Conservation (phyloP, 805 yeast species). For the Kluyveromyces lactis region DNA sequence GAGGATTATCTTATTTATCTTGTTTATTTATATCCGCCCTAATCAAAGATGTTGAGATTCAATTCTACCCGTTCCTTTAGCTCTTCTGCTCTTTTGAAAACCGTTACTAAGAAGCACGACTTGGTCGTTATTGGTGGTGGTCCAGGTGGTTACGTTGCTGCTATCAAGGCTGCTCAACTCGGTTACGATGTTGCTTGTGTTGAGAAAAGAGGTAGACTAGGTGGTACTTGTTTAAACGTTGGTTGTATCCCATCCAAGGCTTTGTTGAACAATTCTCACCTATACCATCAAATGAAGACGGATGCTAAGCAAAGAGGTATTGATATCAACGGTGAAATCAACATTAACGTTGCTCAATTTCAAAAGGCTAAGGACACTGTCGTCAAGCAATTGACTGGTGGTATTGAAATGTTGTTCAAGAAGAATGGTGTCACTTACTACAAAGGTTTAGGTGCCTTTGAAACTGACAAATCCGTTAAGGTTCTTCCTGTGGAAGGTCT, state of each 20-base stretch:
- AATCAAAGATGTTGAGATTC: slow-evolving; percentile 3
- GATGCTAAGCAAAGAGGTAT: slow-evolving; percentile 88
- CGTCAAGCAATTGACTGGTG: slow-evolving; percentile 83
- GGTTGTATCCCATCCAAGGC: slow-evolving; percentile 99
- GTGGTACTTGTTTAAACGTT: slow-evolving; percentile 97
- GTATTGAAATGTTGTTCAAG: slow-evolving; percentile 91
- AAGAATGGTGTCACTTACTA: slow-evolving; percentile 90
- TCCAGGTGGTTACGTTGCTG: slow-evolving; percentile 99
- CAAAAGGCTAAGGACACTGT: slow-evolving; percentile 90
- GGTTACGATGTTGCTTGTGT: slow-evolving; percentile 93
- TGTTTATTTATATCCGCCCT: too few relatives aligned
- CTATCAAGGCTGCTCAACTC: slow-evolving; percentile 96
- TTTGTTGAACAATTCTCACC: slow-evolving; percentile 84
- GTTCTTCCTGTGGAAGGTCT: slow-evolving; percentile 84
- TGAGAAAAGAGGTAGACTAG: slow-evolving; percentile 92
- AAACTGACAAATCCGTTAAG: slow-evolving; percentile 66
- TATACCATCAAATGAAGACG: slow-evolving; percentile 79
- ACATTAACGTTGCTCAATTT: slow-evolving; percentile 66
- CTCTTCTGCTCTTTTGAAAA: slow-evolving; percentile 8
- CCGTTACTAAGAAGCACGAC: slow-evolving; percentile 54
- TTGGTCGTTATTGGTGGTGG: slow-evolving; percentile 97
- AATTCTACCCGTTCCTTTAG: slow-evolving; percentile 2
- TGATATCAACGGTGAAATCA: slow-evolving; percentile 62
- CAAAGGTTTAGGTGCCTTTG: slow-evolving; percentile 87
- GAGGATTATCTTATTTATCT: too few relatives aligned